These are phyloP conservation scores for Effrenium voratum DNA, from an alignment of 73 alveolate genomes.

Conservation along the genomic window DNA sequence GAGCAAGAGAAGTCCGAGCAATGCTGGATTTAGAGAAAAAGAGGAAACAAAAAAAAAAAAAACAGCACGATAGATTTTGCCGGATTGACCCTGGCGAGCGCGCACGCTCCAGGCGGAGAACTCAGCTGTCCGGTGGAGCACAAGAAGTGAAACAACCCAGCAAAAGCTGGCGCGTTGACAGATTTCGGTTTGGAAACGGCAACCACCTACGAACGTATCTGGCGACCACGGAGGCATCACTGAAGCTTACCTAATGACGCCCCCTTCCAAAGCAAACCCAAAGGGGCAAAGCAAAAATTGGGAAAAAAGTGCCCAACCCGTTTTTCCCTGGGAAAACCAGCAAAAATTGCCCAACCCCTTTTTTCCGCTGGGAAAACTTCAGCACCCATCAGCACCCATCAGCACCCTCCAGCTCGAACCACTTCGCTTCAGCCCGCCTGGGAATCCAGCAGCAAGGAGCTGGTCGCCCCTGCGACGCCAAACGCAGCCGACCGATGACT, in stretches of 20 bases:
- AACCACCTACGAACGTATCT: too few relatives aligned
- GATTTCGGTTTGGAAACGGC: too few relatives aligned
- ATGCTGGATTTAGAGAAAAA: not conserved
- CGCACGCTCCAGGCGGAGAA: not conserved
- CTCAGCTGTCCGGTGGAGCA: not conserved
- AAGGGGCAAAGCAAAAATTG: not conserved
- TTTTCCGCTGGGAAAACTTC: not conserved
- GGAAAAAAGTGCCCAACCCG: too few relatives aligned
- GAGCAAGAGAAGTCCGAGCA: not conserved
- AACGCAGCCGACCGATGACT: too few relatives aligned
- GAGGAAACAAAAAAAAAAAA: not conserved
- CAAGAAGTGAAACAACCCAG: too few relatives aligned
- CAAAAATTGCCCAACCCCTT: not conserved
- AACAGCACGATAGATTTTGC: not conserved
- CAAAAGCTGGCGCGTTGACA: too few relatives aligned
- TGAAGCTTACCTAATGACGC: too few relatives aligned
- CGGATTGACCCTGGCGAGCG: not conserved
- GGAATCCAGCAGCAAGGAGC: conserved; percentile 33
- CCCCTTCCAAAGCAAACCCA: too few relatives aligned
- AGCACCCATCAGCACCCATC: not conserved
- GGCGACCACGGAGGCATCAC: too few relatives aligned
- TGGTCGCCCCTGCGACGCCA: conserved; percentile 49
- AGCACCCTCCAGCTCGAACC: too few relatives aligned
- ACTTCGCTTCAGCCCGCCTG: not conserved
- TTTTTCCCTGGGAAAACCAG: not conserved